Percentiles rank a stretch among this genome's conserved stretches.
Evolutionary conservation across 2,329 filamentous ascomycete species (phyloP).

Genomic region (Gnomoniopsis smithogilvyi): DNA sequence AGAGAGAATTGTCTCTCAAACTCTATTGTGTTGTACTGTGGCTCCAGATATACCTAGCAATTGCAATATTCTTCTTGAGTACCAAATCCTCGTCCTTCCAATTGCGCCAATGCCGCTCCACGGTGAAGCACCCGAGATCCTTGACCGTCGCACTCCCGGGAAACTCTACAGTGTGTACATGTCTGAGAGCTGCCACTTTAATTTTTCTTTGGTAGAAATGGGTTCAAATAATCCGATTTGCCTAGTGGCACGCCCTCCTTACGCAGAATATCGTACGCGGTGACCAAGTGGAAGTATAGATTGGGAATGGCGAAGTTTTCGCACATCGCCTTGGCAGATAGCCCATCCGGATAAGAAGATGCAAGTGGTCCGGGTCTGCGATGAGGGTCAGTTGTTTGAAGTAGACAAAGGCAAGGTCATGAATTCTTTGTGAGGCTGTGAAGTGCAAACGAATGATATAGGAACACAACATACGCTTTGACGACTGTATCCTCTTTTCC

Average conservation of each 20-base stretch:
- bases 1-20: background rate
- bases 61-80: background rate
- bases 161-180: too few species aligned
- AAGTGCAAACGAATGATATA: background rate
- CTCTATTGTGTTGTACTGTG: too few species aligned
- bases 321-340: conserved; percentile 37
- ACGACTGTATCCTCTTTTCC: conserved; percentile 23
- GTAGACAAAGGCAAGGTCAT: background rate
- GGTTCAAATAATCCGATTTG: conserved; percentile 49
- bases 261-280: conserved; percentile 55
- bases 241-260: conserved; percentile 55
- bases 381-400: background rate
- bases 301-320: conserved; percentile 48
- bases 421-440: background rate
- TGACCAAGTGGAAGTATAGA: conserved; percentile 58
- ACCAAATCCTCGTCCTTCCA: background rate
- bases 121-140: too few species aligned
- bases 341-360: background rate
- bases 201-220: conserved; percentile 3
- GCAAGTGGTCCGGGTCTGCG: background rate
- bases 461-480: conserved; percentile 23
- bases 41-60: background rate
- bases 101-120: too few species aligned
- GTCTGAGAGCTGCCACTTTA: background rate
- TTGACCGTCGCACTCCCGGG: too few species aligned